Conservation (phyloP, 1,284 basidiomycete species). For the Cystobasidium pallidum region DNA sequence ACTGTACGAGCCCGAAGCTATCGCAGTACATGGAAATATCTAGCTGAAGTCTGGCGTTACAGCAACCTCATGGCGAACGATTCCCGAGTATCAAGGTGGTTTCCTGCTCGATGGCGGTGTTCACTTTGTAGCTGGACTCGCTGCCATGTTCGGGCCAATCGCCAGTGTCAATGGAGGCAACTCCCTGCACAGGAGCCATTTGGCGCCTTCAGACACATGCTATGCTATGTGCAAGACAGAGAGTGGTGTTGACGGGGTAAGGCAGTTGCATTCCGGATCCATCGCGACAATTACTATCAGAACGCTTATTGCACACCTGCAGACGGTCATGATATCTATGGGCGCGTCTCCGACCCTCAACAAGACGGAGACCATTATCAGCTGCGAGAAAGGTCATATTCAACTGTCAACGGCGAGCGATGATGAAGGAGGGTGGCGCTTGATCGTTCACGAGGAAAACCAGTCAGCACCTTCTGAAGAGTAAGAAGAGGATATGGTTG, state of each 20-base stretch:
- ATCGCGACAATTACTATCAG: neutral
- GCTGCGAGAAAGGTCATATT: neutral
- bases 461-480: neutral
- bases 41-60: neutral
- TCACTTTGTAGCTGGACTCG: conserved; percentile 49
- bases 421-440: conserved; percentile 4
- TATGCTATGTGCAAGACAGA: conserved; percentile 30
- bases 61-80: conserved; percentile 46
- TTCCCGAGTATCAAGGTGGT: conserved; percentile 51
- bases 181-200: conserved; percentile 44
- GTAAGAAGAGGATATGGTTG: neutral
- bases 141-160: conserved; percentile 46
- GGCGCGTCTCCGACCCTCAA: conserved; percentile 37
- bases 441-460: neutral
- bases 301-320: neutral
- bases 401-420: neutral
- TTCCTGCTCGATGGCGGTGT: conserved; percentile 53
- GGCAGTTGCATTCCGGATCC: neutral
- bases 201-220: conserved; percentile 49
- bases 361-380: conserved; percentile 43
- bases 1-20: neutral
- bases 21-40: neutral
- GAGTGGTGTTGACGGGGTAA: conserved; percentile 40
- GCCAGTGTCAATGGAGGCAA: conserved; percentile 31
- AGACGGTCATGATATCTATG: conserved; percentile 46